A percentile compares a stretch with the other conserved stretches of the same genome.
Evolutionary conservation across 2,329 filamentous ascomycete genomes (phyloP).

Genomic region (Fusarium udum): DNA sequence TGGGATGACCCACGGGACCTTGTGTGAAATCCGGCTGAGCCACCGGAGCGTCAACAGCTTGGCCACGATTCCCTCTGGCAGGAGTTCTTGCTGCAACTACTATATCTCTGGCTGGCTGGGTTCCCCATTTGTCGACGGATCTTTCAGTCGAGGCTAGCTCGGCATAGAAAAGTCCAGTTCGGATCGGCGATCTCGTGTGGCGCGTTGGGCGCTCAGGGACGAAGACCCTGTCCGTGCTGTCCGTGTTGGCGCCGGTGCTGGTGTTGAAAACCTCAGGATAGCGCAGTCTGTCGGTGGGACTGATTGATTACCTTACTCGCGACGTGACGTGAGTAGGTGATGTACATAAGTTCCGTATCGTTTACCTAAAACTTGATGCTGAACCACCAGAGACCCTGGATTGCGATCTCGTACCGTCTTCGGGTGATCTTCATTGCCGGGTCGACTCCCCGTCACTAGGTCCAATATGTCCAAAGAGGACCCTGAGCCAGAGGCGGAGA

Average conservation of each 20-base stretch:
- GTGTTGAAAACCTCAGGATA: slow-evolving; percentile 19
- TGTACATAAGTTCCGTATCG: neutral
- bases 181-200: slow-evolving; percentile 31
- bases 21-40: slow-evolving; percentile 15
- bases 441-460: slow-evolving; percentile 13
- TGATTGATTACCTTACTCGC: slow-evolving; percentile 22
- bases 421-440: slow-evolving; percentile 34
- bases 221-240: slow-evolving; percentile 7
- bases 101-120: neutral
- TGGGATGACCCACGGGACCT: slow-evolving; percentile 5
- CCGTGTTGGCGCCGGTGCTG: slow-evolving; percentile 17
- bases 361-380: neutral
- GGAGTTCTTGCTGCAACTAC: neutral
- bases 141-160: slow-evolving; percentile 40
- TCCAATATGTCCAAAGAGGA: neutral
- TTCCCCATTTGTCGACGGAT: slow-evolving; percentile 27
- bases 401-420: neutral
- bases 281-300: slow-evolving; percentile 13
- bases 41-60: neutral
- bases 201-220: slow-evolving; percentile 17
- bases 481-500: slow-evolving; percentile 8
- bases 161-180: neutral
- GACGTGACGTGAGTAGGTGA: neutral
- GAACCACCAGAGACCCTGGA: slow-evolving; percentile 8
- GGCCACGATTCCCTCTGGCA: slow-evolving; percentile 12